Evolutionary conservation across 2,329 filamentous ascomycete genomes (phyloP).

Genomic region (Parascedosporium putredinis): DNA sequence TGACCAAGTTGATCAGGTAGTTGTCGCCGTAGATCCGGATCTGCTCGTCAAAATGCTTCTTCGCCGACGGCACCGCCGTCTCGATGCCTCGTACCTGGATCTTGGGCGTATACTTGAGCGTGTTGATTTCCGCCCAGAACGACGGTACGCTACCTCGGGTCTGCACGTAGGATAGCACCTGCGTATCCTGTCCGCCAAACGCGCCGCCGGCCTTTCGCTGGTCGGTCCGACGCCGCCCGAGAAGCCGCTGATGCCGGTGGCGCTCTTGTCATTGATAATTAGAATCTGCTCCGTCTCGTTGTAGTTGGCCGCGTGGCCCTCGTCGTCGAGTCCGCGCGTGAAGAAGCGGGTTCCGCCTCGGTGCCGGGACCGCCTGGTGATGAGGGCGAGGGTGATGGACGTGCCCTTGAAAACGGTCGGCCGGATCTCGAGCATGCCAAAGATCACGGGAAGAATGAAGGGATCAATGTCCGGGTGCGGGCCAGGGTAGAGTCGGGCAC

Average conservation of each 20-base stretch:
- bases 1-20: conserved; percentile 93
- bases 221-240: conserved; percentile 65
- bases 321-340: conserved; percentile 83
- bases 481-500: conserved; percentile 52
- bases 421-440: conserved; percentile 87
- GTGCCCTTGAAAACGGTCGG: conserved; percentile 78
- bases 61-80: conserved; percentile 65
- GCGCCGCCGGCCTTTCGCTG: conserved; percentile 49
- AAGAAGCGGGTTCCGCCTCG: conserved; percentile 90
- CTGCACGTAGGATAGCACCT: conserved; percentile 90
- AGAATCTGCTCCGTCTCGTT: conserved; percentile 96
- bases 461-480: conserved; percentile 73
- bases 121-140: conserved; percentile 95
- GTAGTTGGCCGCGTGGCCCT: conserved; percentile 95
- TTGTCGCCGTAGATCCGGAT: conserved; percentile 91
- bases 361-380: conserved; percentile 80
- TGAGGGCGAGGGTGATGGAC: conserved; percentile 73
- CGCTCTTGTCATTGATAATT: conserved; percentile 67
- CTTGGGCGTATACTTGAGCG: conserved; percentile 80
- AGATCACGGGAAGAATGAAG: conserved; percentile 91
- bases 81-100: conserved; percentile 81
- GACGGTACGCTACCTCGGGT: conserved; percentile 93
- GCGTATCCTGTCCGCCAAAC: conserved; percentile 59
- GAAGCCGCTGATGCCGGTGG: conserved; percentile 67
- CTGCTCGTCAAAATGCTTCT: conserved; percentile 86